phyloP scores from a whole-genome alignment of 352 stramenopile genomes.

The Phytophthora lateralis region DNA sequence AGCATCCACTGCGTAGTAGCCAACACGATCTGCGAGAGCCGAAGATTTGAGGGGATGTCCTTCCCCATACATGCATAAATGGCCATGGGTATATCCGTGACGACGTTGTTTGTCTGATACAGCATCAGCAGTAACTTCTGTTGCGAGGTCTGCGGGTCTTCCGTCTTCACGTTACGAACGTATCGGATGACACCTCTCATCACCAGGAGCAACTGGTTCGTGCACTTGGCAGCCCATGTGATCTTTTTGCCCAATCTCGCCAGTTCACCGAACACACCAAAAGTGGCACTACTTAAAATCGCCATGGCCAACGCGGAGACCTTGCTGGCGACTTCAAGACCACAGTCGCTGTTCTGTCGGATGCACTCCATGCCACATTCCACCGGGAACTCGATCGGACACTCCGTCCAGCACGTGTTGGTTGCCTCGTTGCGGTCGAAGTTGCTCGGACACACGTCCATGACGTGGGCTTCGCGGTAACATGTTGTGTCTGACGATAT shows the following conservation, averaged over 20 bases:
- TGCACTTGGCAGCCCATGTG: conserved; percentile 24
- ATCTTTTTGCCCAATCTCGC: too few species aligned
- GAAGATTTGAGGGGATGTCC: too few species aligned
- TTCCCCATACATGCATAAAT: too few species aligned
- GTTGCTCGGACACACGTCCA: conserved; percentile 35
- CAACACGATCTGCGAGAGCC: too few species aligned
- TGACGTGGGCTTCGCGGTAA: conserved; percentile 35
- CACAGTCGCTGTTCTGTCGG: conserved; percentile 41
- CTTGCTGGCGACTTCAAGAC: conserved; percentile 40
- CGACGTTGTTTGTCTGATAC: conserved; percentile 43
- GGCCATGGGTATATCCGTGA: conserved; percentile 3
- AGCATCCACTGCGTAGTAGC: too few species aligned
- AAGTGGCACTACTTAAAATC: conserved; percentile 30
- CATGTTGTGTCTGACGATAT: conserved; percentile 11
- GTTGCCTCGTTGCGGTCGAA: conserved; percentile 43
- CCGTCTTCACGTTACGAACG: conserved; percentile 30
- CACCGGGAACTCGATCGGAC: conserved; percentile 42
- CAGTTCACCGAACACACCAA: conserved; percentile 40
- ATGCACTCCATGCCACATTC: conserved; percentile 43
- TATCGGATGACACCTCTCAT: conserved; percentile 25
- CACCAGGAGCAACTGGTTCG: conserved; percentile 10
- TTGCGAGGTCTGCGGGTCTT: conserved; percentile 31
- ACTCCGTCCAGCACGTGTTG: conserved; percentile 61
- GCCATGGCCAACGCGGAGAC: conserved; percentile 38
- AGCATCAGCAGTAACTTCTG: conserved; percentile 41